Evolutionary conservation across 495 filamentous ascomycete species (phyloP).

Genomic region (Chaetomidium leptoderma): DNA sequence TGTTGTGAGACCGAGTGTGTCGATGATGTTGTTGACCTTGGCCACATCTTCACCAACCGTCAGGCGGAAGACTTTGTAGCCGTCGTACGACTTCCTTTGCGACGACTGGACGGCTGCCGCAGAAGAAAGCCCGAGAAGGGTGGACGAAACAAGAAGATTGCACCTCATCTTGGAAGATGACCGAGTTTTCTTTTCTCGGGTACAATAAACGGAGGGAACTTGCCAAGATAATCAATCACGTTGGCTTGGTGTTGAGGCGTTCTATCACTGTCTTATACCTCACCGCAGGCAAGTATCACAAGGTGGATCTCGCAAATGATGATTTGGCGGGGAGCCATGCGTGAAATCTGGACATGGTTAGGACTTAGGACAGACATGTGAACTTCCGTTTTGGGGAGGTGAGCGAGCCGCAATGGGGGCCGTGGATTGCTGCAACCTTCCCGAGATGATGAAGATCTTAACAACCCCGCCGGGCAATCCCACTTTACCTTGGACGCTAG

Average conservation of each 20-base stretch:
- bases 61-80: constrained; percentile 33
- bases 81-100: constrained; percentile 27
- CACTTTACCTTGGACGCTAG: no score
- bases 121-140: constrained; percentile 16
- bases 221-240: background rate
- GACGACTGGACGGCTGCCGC: constrained; percentile 12
- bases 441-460: background rate
- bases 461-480: no score
- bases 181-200: background rate
- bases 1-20: constrained; percentile 29
- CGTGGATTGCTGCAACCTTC: background rate
- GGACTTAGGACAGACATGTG: background rate
- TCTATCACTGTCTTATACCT: no score
- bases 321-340: background rate
- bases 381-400: background rate
- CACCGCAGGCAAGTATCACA: no score
- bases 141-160: background rate
- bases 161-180: constrained; percentile 1
- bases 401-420: background rate
- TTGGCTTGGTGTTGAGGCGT: no score
- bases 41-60: constrained; percentile 12
- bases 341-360: background rate
- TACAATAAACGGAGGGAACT: background rate
- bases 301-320: background rate
- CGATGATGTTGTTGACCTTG: constrained; percentile 26